Base-by-base conservation (phyloP, 305 asterid genomes). In the Ajuga reptans region DNA sequence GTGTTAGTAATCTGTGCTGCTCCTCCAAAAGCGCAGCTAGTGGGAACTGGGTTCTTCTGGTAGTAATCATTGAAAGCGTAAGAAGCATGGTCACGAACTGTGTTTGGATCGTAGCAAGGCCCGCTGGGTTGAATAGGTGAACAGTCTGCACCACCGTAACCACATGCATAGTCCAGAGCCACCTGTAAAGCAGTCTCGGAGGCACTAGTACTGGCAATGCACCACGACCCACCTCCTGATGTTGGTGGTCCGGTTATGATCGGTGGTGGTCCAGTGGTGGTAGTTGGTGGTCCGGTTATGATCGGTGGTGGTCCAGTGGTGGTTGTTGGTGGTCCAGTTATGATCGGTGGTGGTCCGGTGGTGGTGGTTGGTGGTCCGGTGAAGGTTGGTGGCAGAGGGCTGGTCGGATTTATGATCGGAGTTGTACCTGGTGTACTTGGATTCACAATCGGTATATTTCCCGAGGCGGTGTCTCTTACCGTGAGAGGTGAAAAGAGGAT, bases 371-470 rank as follows among this genome's bases (percentile, higher is more conserved):
- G 68, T 58, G 73, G 65, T 16, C 68, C 60, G 4, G 16, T 37
- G 65, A 80, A 18, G 66, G 69, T 10, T 29, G 95, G 86, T 17
- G 88, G 71, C 1, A 71, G 27, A 14, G 82, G 83, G 68, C 43
- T 6, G 63, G 15, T 67, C 21, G 87, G 89, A 57, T 70, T 77
- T 9, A 72, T 74, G 0, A 66, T 78, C 1, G 88, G 88, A 64
- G 75, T 71, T 15, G 86, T 78, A 11, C 85, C 84, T 1, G 86
- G 86, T 11, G 85, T 72, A 3, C 95, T 85, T 66, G 97, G 99
- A 77, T 91, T 83, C 54, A 91, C 88, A 9, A 89, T 84, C 34
- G 97, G 97, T 64, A 86, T 74, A 49, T 75, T 68, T 57, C 87
- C 95, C 17, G 77, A 68, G 59, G 64, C 21, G 27, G 76, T 75